Evolutionary conservation across 2,329 filamentous ascomycete species (phyloP).

Genomic region (Sclerotinia spermophila): DNA sequence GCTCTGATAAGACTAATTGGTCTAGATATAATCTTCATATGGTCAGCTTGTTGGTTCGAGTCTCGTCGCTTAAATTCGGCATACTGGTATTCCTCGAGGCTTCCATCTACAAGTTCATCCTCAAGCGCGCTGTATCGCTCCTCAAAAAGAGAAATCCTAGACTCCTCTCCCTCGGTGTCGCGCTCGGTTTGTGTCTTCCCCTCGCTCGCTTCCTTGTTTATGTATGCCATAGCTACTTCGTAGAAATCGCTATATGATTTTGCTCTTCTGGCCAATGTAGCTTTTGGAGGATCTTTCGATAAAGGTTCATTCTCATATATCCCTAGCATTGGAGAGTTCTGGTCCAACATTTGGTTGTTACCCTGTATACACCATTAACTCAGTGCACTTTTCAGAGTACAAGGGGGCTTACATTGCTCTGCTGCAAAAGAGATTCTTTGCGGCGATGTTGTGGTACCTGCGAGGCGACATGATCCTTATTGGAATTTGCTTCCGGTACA

Average conservation of each 20-base stretch:
- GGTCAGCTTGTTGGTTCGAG: constrained; percentile 2
- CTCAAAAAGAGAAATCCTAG: constrained; percentile 50
- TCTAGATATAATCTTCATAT: constrained; percentile 67
- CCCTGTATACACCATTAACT: constrained; percentile 40
- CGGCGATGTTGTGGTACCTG: constrained; percentile 55
- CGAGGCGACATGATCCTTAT: constrained; percentile 43
- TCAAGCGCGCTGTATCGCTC: constrained; percentile 58
- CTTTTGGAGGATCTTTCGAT: constrained; percentile 59
- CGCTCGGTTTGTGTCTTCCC: constrained; percentile 25
- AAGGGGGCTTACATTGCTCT: constrained; percentile 52
- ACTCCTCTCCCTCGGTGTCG: constrained; percentile 40
- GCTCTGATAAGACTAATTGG: constrained; percentile 74
- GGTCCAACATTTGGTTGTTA: constrained; percentile 52
- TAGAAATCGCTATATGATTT: constrained; percentile 80
- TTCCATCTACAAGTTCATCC: constrained; percentile 70
- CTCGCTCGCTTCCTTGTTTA: constrained; percentile 46
- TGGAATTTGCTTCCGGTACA: constrained; percentile 58
- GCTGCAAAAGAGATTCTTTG: constrained; percentile 66
- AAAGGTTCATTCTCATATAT: constrained; percentile 55
- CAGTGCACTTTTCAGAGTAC: background rate
- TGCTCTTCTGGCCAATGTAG: constrained; percentile 61
- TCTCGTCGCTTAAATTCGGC: constrained; percentile 33
- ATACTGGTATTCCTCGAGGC: constrained; percentile 80
- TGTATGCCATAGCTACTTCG: constrained; percentile 55
- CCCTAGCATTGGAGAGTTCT: constrained; percentile 54